Evolutionary conservation across 1,284 basidiomycete species (phyloP), one percentile per base, ranked within the genome.

Genomic region (Leccinum solheimii): DNA sequence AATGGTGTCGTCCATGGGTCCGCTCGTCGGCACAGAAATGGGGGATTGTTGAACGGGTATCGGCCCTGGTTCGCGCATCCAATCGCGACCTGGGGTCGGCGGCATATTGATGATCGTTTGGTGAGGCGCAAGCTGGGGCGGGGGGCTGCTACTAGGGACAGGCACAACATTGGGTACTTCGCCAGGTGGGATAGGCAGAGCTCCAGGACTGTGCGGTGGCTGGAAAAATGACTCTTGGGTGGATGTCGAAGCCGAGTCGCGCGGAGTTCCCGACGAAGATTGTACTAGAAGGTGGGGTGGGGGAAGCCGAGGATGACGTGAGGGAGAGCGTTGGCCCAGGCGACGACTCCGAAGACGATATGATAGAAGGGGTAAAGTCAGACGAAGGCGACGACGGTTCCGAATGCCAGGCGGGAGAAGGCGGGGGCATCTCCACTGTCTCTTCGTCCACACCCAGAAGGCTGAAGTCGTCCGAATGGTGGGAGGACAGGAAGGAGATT

Each of bases 381-480:
- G 77, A 76, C 5, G 73, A 71, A 5, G 75, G 72, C 0, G 74
- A 74, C 4, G 78, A 77, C 1, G 67, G 71, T 45, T 69, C 72
- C 1, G 73, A 75, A 27, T 61, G 63, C 62, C 75, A 75, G 27
- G 68, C 71, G 26, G 76, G 71, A 14, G 73, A 71, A 32, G 65
- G 60, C 6, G 66, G 62, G 27, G 52, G 32, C 30, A 67, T 65
- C n/a, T 62, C 68, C 32, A 63, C 62, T n/a, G 65, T 62, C 60
- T 77, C 78, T 23, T 75, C 77, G 55, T 75, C 79, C 19, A 40
- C 16, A 48, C 34, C 71, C 73, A 80, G 69, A 51, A 83, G 68
- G 60, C 79, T 82, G 49, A 79, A 70, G 66, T 90, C 89, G 61
- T 92, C 90, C 0, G 90, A 91, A 66, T 91, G 86, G 65, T 88